Evolutionary conservation across 2,329 filamentous ascomycete species (phyloP), one percentile per base, ranked within the genome.

Genomic region (Colletotrichum somersetense): DNA sequence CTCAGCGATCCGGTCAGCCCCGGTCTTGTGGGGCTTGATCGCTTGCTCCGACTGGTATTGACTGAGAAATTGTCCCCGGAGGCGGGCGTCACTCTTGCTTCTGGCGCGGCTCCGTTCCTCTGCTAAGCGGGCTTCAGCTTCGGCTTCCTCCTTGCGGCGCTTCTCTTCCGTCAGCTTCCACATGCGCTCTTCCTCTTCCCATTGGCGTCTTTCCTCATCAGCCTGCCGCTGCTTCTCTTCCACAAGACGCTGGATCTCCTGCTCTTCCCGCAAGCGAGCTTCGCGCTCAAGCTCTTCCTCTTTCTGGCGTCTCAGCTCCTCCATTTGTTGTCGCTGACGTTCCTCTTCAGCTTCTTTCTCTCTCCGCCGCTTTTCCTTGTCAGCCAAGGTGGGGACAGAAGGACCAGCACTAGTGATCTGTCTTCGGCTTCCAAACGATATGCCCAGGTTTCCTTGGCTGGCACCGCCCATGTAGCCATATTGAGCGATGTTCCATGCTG

Each of bases 381-480:
- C 95, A 3, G 92, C 93, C 74, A 95, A 77, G 78, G 86, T 96
- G 1, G 95, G 95, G 12, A 98, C 94, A 57, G 89, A 81, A 6
- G 96, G 96, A 42, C 90, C 87, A 18, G 94, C 89, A 77, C 88
- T 94, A 11, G 95, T 98, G 79, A 99, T 98, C 83, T 99, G 96
- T 72, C 96, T 90, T 77, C 95, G 90, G 23, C 92, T 94, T 67
- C 96, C 96, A 81, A 98, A 98, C 14, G 93, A 91, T 76, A 99
- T 94, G 23, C 96, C 96, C 73, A 98, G 91, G 77, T 97, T 98
- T 3, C 94, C 96, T 81, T 99, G 96, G 78, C 94, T 98, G 35
- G 96, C 96, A 61, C 96, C 96, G 70, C 96, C 96, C 92, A 98
- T 96, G 82, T 98, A 99, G 10, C 96, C 95, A 79, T 99, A 99